Conservation (phyloP, 2,329 filamentous ascomycete species). For the Neoarthrinium moseri region DNA sequence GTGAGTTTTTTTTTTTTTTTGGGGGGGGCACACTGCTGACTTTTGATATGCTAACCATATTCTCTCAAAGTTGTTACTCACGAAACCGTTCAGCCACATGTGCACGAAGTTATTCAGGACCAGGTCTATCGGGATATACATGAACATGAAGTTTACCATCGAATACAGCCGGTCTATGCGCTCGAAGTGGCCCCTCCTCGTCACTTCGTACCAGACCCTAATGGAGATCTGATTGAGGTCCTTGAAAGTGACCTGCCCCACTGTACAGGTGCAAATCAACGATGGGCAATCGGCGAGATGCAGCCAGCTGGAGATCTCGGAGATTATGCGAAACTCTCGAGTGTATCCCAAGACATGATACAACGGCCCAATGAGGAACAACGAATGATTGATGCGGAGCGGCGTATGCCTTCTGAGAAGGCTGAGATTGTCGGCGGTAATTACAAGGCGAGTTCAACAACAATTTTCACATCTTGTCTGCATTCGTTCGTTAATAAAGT, state of each 20-base stretch:
- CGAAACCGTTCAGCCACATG: constrained; percentile 24
- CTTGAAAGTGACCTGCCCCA: constrained; percentile 16
- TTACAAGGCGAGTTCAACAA: too few species aligned
- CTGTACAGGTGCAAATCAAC: constrained; percentile 14
- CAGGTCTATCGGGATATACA: constrained; percentile 32
- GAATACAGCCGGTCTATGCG: constrained; percentile 30
- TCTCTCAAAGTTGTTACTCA: constrained; percentile 27
- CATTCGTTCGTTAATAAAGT: too few species aligned
- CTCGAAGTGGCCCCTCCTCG: constrained; percentile 30
- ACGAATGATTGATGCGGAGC: too few species aligned
- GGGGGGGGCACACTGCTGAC: neutral
- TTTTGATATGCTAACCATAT: neutral
- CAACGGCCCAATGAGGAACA: too few species aligned
- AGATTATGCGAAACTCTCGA: too few species aligned
- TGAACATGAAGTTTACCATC: constrained; percentile 29
- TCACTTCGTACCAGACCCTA: constrained; percentile 24
- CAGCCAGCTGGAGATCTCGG: too few species aligned
- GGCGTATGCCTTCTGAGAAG: too few species aligned
- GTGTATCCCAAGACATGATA: too few species aligned
- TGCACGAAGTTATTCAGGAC: constrained; percentile 27
- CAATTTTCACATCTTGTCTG: too few species aligned
- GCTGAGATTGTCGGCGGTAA: too few species aligned
- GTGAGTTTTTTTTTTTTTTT: neutral
- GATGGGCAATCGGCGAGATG: constrained; percentile 13
- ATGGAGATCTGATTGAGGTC: constrained; percentile 17